Base-by-base conservation (phyloP, 441 rosid species). In the Adansonia rubrostipa region DNA sequence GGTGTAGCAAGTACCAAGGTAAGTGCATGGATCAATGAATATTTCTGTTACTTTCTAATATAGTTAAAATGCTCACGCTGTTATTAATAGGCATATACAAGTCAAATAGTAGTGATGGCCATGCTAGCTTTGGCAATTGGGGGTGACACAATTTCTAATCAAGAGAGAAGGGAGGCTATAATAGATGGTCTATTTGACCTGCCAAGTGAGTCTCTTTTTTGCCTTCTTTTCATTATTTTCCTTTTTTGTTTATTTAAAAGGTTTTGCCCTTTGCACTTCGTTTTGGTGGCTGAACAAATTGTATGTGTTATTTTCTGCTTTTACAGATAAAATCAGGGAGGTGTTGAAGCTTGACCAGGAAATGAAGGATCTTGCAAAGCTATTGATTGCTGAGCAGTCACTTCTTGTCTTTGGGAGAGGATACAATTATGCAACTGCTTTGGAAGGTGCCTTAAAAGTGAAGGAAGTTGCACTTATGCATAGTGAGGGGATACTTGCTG, bases 1-100 rank as follows among this genome's bases (percentile, higher is more conserved):
- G 98, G 99, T 45, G 99, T 96, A 8, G 99, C 99, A 74, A 96
- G 98, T 81, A 94, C 99, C 40, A 96, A 96, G 94, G 98, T 92
- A 79, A 69, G 62, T 74, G 33, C 51, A 20, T 17, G 57, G 74
- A 44, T 53, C 69, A 20, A 40, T 1, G 13, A 17, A 80, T 65
- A n/a, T 80, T 68, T 81, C 20, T 57, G 17, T 61, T 9, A 60
- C 13, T 48, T 51, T 40, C 44, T 75, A 7, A 79, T 19, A 19
- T 14, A 71, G 65, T 3, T 76, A 73, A 74, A 44, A 40, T 71
- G 10, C 20, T 68, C 42, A 36, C 42, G 36, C 33, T 36, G 19
- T 40, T 73, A 58, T 80, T 58, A 44, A 72, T 82, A 96, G 98
- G 99, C 97, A 68, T 96, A 92, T 82, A 96, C 99, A 42, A 96